Percentiles rank a stretch among this genome's conserved stretches.
Evolutionary conservation across 1,139 yeast species (phyloP).

Genomic region (Pichia kudriavzevii): DNA sequence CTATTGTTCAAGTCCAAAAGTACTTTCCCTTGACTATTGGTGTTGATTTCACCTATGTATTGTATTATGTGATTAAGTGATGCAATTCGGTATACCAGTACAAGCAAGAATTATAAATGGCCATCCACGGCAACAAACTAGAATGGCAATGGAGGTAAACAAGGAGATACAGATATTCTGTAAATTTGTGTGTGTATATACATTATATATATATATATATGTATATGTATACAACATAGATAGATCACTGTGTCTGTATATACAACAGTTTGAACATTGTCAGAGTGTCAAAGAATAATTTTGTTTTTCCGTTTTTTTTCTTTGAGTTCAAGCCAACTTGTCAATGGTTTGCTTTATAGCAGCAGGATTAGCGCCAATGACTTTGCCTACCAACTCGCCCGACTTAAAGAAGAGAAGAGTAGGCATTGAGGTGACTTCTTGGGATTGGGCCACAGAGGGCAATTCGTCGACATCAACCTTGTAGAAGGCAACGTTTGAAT

Average conservation of each 20-base stretch:
- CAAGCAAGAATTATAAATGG: no score
- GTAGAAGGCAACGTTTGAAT: constrained; percentile 58
- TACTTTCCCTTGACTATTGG: no score
- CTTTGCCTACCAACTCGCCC: constrained; percentile 64
- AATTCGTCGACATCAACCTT: constrained; percentile 82
- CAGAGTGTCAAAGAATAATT: neutral
- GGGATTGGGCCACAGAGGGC: constrained; percentile 64
- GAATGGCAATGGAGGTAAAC: no score
- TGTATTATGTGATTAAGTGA: no score
- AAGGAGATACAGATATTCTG: no score
- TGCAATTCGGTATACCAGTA: no score
- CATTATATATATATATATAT: neutral
- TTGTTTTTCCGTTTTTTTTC: no score
- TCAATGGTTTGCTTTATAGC: constrained; percentile 68
- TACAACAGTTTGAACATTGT: neutral
- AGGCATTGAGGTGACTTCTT: constrained; percentile 83
- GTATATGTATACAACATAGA: constrained; percentile 1
- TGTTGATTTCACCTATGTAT: no score
- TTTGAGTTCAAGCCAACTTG: constrained; percentile 14
- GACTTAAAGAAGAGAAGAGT: constrained; percentile 72
- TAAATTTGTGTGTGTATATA: no score
- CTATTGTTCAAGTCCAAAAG: no score
- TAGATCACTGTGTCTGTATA: neutral
- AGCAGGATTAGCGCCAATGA: constrained; percentile 83
- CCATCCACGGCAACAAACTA: no score